Evolutionary conservation across 148 eudicot species (phyloP), one percentile per base, ranked within the genome.

Genomic region (Polygonum aviculare): DNA sequence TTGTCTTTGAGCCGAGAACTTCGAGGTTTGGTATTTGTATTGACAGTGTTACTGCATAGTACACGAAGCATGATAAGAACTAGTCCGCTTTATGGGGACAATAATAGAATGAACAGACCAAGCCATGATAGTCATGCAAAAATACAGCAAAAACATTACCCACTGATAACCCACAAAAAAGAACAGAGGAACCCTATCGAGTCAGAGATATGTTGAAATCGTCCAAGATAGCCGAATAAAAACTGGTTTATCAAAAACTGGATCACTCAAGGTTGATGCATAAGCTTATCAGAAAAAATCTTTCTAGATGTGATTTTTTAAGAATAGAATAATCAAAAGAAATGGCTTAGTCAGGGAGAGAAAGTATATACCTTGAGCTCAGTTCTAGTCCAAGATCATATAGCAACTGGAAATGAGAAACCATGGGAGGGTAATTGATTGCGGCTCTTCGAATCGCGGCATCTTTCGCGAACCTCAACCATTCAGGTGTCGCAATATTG

Each of bases 381-480:
- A 90, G 80, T 1, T 91, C 85, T 71, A 95, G 78, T 51, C 96
- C 99, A 70, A 95, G 94, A 82, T 95, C 99, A 84, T 95, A 95
- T 4, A 95, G 90, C 86, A 95, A 83, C 82, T 95, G 99, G 77
- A 86, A 89, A 79, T 95, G 99, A 79, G 99, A 95, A 78, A 95
- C 97, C 99, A 95, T 92, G 47, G 99, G 98, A 55, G 97, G 90
- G 79, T 88, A 89, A 82, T 90, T 95, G 65, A 91, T 89, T 54
- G 99, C 87, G 69, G 99, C 97, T 82, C 99, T 89, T 48, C 99
- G 99, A 74, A 95, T 85, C 77, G 99, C 99, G 78, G 99, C 97
- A 52, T 95, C 99, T 87, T 82, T 88, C 75, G 99, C 99, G 78
- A 92, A 87, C 78, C 77, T 87, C 78, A 95, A 78, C 99, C 99